A percentile compares a stretch with the other conserved stretches of the same genome.
Evolutionary conservation across 2,329 filamentous ascomycete genomes (phyloP).

Genomic region (Cyclaneusma minus): DNA sequence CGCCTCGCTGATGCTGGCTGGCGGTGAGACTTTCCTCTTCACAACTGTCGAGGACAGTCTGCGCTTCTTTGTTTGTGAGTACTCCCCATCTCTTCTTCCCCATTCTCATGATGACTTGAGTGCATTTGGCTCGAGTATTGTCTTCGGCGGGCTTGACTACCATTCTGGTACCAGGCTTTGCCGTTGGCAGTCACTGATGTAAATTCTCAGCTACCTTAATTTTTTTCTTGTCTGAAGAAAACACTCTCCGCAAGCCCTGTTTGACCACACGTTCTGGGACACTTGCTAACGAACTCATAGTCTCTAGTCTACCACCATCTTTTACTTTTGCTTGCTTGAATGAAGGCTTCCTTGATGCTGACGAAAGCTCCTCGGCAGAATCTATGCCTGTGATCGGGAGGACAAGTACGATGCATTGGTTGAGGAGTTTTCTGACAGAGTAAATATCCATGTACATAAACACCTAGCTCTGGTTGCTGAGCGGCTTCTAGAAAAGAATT

Average conservation of each 20-base stretch:
- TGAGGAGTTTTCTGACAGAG: constrained; percentile 72
- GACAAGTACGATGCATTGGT: constrained; percentile 71
- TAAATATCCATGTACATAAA: constrained; percentile 41
- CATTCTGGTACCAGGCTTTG: constrained; percentile 57
- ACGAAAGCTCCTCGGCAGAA: too few relatives aligned
- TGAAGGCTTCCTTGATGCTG: constrained; percentile 10
- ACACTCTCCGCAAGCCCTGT: too few relatives aligned
- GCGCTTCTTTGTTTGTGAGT: constrained; percentile 13
- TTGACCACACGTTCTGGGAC: too few relatives aligned
- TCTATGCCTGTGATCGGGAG: constrained; percentile 87
- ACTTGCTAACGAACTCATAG: too few relatives aligned
- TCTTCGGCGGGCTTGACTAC: constrained; percentile 42
- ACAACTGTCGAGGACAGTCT: constrained; percentile 13
- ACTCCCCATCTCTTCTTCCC: constrained; percentile 2
- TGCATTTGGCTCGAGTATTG: constrained; percentile 99
- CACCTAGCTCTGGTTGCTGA: constrained; percentile 19
- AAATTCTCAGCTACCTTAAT: constrained; percentile 97
- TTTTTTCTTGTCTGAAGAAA: constrained; percentile 67
- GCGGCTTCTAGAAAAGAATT: constrained; percentile 54
- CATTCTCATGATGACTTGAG: constrained; percentile 90
- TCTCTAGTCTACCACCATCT: too few relatives aligned
- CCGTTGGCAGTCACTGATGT: constrained; percentile 83
- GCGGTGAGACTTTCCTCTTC: constrained; percentile 52
- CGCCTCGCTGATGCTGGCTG: constrained; percentile 82
- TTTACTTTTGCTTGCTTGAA: constrained; percentile 7